Base-by-base conservation (phyloP, 768 basidiomycete genomes). In the Dendrothele bispora region DNA sequence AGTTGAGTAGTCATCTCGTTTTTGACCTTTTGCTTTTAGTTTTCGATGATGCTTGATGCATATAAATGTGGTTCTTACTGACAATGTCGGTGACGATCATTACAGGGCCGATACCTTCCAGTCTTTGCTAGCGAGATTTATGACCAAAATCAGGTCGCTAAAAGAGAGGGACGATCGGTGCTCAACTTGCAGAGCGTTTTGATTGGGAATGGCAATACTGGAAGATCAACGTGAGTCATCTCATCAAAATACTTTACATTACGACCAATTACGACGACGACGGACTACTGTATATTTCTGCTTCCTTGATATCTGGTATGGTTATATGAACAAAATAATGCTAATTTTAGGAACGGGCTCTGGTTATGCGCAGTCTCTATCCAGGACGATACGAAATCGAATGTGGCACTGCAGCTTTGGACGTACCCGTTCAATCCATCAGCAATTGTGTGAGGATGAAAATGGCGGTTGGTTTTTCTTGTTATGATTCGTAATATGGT, bases 101-200 rank as follows among this genome's bases (percentile, higher is more conserved):
- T 14, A 7, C 43, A 86, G 85, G 84, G 86, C 5, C 78, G 82
- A 10, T 86, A 88, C 56, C 68, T 88, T 1, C 86, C 84, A 1
- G 67, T 86, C 1, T 92, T 92, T 52, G 90, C 88, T 0, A 76
- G 86, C 14, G 83, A 84, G 26, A 81, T 92, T 10, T 78, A 83
- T 40, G 90, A 92, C 63, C 80, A 84, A 55, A 91, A 93, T 61
- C 60, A 70, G 24, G 70, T 86, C 8, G 62, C 32, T 62, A 73
- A n/a, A 78, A 69, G 8, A 85, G 76, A 60, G 14, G 84, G 74
- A 51, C 76, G 64, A 55, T 72, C 53, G 56, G 64, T 71, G 3
- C 68, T 91, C 53, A 90, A 91, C 60, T 69, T 92, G 4, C 68
- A 78, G 46, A 84, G 80, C 48, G 73, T 88, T n/a, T 69, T 91